These are phyloP conservation scores for Aspergillus novofumigatus DNA, from an alignment of 2,329 filamentous ascomycete genomes.

Conservation along the genomic window DNA sequence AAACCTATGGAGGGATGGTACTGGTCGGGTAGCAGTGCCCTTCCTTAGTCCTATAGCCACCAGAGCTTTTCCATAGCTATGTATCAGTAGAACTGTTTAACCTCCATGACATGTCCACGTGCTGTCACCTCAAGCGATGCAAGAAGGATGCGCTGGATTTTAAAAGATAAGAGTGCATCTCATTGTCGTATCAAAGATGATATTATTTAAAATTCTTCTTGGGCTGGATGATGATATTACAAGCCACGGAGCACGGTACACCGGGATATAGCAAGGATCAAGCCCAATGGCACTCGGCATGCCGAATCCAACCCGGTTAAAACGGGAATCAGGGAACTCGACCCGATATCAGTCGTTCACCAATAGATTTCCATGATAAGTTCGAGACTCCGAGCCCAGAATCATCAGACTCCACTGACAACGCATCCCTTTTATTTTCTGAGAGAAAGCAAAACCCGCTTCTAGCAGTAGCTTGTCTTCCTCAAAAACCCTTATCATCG, in stretches of 20 bases:
- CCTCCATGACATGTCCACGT: not conserved
- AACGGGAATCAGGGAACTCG: not conserved
- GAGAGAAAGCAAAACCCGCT: not conserved
- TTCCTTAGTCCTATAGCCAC: not conserved
- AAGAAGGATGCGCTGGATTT: not conserved
- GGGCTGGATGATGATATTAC: too few relatives aligned
- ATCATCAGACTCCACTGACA: not conserved
- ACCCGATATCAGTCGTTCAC: too few relatives aligned
- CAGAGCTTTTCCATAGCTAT: not conserved
- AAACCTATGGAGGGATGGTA: too few relatives aligned
- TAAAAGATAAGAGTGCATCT: not conserved
- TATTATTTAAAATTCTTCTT: not conserved
- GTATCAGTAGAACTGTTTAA: not conserved
- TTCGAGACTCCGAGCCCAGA: too few relatives aligned
- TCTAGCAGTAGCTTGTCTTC: not conserved
- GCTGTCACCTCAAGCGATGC: not conserved
- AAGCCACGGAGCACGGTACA: not conserved
- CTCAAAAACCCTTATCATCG: not conserved
- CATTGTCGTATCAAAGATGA: not conserved
- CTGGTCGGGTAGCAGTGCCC: too few relatives aligned
- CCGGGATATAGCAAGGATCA: too few relatives aligned
- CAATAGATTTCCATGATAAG: too few relatives aligned
- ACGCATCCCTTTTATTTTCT: not conserved
- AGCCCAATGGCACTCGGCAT: not conserved
- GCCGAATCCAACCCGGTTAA: not conserved